Evolutionary conservation across 2,329 filamentous ascomycete genomes (phyloP).

Genomic region (Pseudogymnoascus sp.): DNA sequence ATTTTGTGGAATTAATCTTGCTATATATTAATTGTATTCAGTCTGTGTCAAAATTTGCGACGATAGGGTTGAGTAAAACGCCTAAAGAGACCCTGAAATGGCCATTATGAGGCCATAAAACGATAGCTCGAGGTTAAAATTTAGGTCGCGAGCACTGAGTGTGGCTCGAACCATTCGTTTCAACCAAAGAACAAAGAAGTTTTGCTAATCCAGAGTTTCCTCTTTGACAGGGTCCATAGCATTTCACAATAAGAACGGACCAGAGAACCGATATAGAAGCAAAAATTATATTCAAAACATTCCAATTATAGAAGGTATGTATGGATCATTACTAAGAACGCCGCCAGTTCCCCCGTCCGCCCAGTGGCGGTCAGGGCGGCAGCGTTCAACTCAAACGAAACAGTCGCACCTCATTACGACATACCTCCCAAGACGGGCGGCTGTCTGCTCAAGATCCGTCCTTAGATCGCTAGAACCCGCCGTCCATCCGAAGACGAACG

Average conservation of each 20-base stretch:
- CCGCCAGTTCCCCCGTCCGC: conserved; percentile 47
- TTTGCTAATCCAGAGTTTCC: background rate
- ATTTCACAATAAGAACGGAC: background rate
- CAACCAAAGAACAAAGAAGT: background rate
- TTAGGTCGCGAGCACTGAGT: background rate
- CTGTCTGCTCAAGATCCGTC: conserved; percentile 58
- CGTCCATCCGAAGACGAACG: conserved; percentile 11
- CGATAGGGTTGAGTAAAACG: background rate
- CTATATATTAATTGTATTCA: background rate
- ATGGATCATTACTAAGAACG: conserved; percentile 99
- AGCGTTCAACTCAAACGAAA: conserved; percentile 97
- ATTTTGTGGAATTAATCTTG: background rate
- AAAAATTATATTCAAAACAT: background rate
- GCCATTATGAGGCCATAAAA: background rate
- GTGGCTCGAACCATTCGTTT: background rate
- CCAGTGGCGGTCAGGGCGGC: conserved; percentile 40
- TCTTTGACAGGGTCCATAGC: background rate
- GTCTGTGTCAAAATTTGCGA: no score
- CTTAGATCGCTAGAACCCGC: conserved; percentile 5
- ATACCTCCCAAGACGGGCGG: conserved; percentile 78
- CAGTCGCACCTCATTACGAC: conserved; percentile 64
- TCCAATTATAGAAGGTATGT: conserved; percentile 43
- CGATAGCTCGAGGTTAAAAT: background rate
- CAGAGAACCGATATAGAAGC: background rate
- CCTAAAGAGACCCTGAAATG: background rate